These are phyloP conservation scores for Aspergillus fijiensis DNA, from an alignment of 2,329 filamentous ascomycete species.

Conservation along the genomic window DNA sequence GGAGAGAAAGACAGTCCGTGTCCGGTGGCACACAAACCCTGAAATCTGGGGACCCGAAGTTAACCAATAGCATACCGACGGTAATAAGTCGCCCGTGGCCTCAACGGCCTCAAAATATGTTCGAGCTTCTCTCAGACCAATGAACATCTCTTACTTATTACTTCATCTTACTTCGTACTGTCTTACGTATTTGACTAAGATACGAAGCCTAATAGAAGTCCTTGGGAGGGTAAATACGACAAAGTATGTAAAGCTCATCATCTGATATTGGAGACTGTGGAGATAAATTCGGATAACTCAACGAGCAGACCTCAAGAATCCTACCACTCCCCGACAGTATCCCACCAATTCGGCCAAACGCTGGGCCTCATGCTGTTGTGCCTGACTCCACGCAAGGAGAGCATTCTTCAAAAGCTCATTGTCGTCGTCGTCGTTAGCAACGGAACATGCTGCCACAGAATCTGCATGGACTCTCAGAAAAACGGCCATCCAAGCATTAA, in stretches of 20 bases:
- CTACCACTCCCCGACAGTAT: slow-evolving; percentile 82
- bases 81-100: not conserved
- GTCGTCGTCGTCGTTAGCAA: slow-evolving; percentile 46
- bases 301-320: slow-evolving; percentile 67
- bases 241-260: not conserved
- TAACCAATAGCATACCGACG: not conserved
- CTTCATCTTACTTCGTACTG: not conserved
- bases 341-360: slow-evolving; percentile 76
- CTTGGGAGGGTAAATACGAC: not conserved
- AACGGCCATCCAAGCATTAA: slow-evolving; percentile 96
- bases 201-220: not conserved
- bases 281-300: slow-evolving; percentile 17
- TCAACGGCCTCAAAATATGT: slow-evolving; percentile 11
- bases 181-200: not conserved
- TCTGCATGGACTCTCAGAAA: slow-evolving; percentile 78
- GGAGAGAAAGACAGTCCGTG: not conserved
- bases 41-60: not conserved
- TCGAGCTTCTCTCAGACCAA: slow-evolving; percentile 13
- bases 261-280: not conserved
- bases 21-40: not conserved
- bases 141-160: not conserved
- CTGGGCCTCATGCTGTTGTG: slow-evolving; percentile 69
- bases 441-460: slow-evolving; percentile 48
- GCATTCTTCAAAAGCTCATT: slow-evolving; percentile 54
- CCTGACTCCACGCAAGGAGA: slow-evolving; percentile 67